Evolutionary conservation across 441 rosid species (phyloP).

Genomic region (Aquilaria agallochum): DNA sequence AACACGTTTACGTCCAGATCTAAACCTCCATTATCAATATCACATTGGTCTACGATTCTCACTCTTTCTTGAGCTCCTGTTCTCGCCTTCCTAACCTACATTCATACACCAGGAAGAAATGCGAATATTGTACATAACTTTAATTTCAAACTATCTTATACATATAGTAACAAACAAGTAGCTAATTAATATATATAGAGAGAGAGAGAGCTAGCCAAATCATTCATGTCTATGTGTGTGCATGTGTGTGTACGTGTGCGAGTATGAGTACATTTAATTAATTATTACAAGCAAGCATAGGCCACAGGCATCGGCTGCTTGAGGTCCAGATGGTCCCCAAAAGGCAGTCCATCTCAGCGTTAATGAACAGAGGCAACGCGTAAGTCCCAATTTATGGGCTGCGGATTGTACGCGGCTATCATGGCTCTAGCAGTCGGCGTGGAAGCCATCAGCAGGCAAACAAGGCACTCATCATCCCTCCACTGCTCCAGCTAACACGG

Average conservation of each 20-base stretch:
- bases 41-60: slow-evolving; percentile 50
- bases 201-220: too few species aligned
- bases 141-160: too few species aligned
- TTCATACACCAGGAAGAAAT: too few species aligned
- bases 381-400: slow-evolving; percentile 23
- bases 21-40: slow-evolving; percentile 29
- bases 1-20: slow-evolving; percentile 39
- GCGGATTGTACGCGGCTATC: slow-evolving; percentile 24
- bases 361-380: slow-evolving; percentile 10
- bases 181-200: too few species aligned
- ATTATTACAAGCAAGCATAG: slow-evolving; percentile 27
- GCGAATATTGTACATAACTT: neutral
- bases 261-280: neutral
- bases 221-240: too few species aligned
- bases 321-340: slow-evolving; percentile 24
- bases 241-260: too few species aligned
- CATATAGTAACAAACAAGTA: too few species aligned
- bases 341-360: slow-evolving; percentile 32
- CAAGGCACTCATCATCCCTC: too few species aligned
- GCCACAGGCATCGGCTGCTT: slow-evolving; percentile 27
- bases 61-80: slow-evolving; percentile 33
- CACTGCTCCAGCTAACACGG: too few species aligned
- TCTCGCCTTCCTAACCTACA: slow-evolving; percentile 46
- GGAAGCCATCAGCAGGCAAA: too few species aligned
- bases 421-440: slow-evolving; percentile 19